Base-by-base conservation (phyloP, 2,329 filamentous ascomycete species). In the Talaromyces sp. region DNA sequence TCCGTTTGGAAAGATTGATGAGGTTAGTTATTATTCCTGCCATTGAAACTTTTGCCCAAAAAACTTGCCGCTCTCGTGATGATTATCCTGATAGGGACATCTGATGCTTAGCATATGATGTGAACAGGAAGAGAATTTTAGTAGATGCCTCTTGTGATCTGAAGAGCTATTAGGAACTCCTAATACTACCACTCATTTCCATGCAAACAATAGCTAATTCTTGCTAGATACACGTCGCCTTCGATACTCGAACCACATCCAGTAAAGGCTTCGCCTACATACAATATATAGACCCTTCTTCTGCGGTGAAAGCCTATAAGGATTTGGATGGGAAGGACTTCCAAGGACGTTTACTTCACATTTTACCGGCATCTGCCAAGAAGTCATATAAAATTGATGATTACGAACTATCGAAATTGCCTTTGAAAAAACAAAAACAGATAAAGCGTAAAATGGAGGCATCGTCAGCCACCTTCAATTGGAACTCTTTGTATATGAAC, bases 11-110 rank as follows among this genome's bases (percentile, higher is more conserved):
- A 79, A 83, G 59, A 77, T 97, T 53, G 85, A 93, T 82, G 93
- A 97, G 88, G 94, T 97, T 87, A 83, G 90, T 77, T 48, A 63
- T 65, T 65, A 61, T 59, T 41, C 61, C 46, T 41, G 41, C 61
- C 43, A 43, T 54, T 54, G 27, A 51, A 54, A 10, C 59, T 43
- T 38, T n/a, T 27, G 29, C 11, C 11, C n/a, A 4, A 27, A 35
- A 14, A n/a, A 55, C 35, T 27, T 9, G 68, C 66, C 62, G 70
- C 72, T 82, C 80, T 79, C 76, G 84, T 93, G 94, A 97, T 97
- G 93, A 97, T 91, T 80, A 85, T 85, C 89, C 89, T 86, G 94
- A 97, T 97, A 97, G 94, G 94, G 94, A 97, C 94, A 97, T 87
- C 93, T 92, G 90, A 97, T 93, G 89, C 89, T 82, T 77, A 79